These are phyloP conservation scores for Colletotrichum abscissum DNA, from an alignment of 2,329 filamentous ascomycete genomes.

Conservation along the genomic window DNA sequence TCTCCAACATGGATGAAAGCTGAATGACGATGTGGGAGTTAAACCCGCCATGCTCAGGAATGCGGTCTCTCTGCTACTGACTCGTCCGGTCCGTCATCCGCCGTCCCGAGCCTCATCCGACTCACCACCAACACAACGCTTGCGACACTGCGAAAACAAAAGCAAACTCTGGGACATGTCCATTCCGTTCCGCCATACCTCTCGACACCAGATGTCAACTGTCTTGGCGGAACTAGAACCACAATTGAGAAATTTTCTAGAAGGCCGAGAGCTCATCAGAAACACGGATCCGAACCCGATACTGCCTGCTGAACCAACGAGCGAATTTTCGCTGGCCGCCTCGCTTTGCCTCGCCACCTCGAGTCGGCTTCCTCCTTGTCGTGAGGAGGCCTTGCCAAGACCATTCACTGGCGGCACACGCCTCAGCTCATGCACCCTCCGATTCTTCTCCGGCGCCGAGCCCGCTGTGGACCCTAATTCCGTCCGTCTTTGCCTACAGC, in stretches of 20 bases:
- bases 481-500: background rate
- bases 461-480: constrained; percentile 14
- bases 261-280: constrained; percentile 1
- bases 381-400: constrained; percentile 19
- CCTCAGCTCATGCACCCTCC: constrained; percentile 17
- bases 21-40: background rate
- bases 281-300: constrained; percentile 10
- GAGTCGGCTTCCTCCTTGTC: constrained; percentile 1
- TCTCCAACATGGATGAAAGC: background rate
- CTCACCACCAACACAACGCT: background rate
- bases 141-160: constrained; percentile 11
- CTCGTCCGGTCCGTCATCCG: constrained; percentile 27
- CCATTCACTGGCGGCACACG: background rate
- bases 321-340: background rate
- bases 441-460: constrained; percentile 26
- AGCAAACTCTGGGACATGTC: background rate
- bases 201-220: background rate
- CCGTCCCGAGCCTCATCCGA: constrained; percentile 18
- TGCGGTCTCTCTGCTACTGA: constrained; percentile 8
- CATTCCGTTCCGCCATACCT: background rate
- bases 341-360: constrained; percentile 18
- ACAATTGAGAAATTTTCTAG: constrained; percentile 1
- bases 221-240: background rate
- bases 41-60: background rate
- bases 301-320: background rate